Evolutionary conservation across 2,329 filamentous ascomycete species (phyloP), one percentile per base, ranked within the genome.

Genomic region (Aureobasidium sp.): DNA sequence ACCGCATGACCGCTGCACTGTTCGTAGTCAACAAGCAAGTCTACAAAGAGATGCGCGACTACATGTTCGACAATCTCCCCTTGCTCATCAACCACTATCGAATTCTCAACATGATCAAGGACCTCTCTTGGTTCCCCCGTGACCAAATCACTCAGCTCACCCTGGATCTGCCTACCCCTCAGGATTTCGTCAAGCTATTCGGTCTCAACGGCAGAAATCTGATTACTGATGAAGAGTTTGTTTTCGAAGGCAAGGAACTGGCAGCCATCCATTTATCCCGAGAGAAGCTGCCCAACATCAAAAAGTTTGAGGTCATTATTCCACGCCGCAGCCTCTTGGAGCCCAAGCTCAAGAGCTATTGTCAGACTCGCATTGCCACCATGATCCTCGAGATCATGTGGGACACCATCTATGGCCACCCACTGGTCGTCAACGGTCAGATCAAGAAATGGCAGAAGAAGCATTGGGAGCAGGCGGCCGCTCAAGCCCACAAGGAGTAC

Each of bases 181-280:
- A 58, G 1, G 61, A 65, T 3, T 69, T 64, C 59, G 42, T 70
- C 48, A 27, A 63, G 3, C 47, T 71, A 11, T 72, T 72, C 61
- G 66, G 67, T 36, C 62, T 64, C 25, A 42, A 60, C 9, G 29
- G 54, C 29, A 52, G 34, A 10, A 29, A 41, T n/a, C 21, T 25
- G 13, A 34, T 36, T 34, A 59, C 27, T 5, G 29, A 41, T 54
- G 25, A 45, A 27, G 8, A 5, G 1, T 9, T 30, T n/a, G 45
- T n/a, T 11, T 15, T 59, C 5, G 45, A 47, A 21, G 25, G 45
- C 6, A 25, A 25, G 27, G 16, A 9, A 13, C 6, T 3, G 2
- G 36, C 60, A 36, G 42, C 42, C 7, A 21, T 30, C 10, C 53
- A 52, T 1, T 60, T 68, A 8, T 60, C 44, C 21, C 41, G 62